Evolutionary conservation across 2,329 filamentous ascomycete species (phyloP).

Genomic region (Pseudogymnoascus sp.): DNA sequence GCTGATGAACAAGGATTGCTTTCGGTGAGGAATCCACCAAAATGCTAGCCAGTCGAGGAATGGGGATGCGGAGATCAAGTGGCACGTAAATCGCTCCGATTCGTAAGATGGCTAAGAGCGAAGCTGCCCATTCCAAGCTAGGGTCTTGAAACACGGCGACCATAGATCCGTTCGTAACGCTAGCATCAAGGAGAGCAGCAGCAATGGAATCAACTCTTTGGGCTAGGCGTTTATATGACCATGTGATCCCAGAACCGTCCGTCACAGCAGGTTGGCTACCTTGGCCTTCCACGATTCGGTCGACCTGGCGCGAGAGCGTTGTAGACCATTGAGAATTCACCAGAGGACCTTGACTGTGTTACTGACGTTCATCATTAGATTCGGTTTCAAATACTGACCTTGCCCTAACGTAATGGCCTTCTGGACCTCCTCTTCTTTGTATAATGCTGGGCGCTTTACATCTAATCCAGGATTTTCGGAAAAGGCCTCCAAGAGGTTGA

Average conservation of each 20-base stretch:
- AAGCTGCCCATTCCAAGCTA: conserved; percentile 23
- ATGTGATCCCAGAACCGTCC: conserved; percentile 16
- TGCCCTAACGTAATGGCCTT: background rate
- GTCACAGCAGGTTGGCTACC: background rate
- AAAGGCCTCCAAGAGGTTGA: conserved; percentile 10
- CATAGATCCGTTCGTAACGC: background rate
- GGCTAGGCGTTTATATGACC: conserved; percentile 30
- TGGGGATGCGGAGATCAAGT: conserved; percentile 25
- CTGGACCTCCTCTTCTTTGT: background rate
- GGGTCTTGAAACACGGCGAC: conserved; percentile 15
- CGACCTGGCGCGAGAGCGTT: background rate
- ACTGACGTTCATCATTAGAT: background rate
- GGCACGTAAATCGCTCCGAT: conserved; percentile 30
- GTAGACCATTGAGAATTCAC: background rate
- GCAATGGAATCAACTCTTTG: background rate
- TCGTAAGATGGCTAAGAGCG: conserved; percentile 28
- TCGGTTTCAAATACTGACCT: background rate
- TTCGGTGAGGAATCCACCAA: background rate
- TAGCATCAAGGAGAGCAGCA: background rate
- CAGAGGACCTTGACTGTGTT: background rate
- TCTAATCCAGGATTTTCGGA: background rate
- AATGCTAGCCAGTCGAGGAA: conserved; percentile 23
- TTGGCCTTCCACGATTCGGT: background rate
- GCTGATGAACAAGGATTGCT: background rate
- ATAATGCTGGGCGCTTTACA: background rate